Conservation (phyloP, 1,139 yeast species). For the Saccharomyces hybrid region DNA sequence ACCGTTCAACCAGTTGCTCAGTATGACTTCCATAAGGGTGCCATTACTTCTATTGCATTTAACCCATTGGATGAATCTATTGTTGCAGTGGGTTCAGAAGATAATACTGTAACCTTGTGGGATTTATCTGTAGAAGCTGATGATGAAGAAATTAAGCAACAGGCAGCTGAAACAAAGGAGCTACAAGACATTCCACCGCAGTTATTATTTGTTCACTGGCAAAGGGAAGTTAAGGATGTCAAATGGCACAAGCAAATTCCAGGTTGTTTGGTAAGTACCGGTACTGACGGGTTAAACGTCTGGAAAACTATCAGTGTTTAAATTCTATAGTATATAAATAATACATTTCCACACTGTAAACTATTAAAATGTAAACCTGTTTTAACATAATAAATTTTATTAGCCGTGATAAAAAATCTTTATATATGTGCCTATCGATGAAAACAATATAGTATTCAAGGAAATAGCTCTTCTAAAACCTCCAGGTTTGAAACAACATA, state of each 20-base stretch:
- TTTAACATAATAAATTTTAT: background rate
- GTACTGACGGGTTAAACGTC: conserved; percentile 86
- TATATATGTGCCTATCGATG: background rate
- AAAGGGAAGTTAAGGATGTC: conserved; percentile 91
- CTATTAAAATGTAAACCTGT: background rate
- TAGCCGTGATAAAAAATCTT: background rate
- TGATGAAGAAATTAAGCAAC: conserved; percentile 84
- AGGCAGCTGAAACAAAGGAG: conserved; percentile 59
- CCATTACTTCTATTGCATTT: conserved; percentile 88
- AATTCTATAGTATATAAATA: conserved; percentile 3
- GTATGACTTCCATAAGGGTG: conserved; percentile 89
- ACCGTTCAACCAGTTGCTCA: conserved; percentile 77
- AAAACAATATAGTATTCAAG: background rate
- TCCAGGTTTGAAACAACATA: conserved; percentile 23
- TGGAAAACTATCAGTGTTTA: conserved; percentile 96
- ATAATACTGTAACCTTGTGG: conserved; percentile 95
- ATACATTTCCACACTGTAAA: background rate
- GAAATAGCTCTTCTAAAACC: conserved; percentile 12
- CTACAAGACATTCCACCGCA: conserved; percentile 92
- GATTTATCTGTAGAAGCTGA: conserved; percentile 95
- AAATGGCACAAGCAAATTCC: conserved; percentile 98
- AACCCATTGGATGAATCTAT: conserved; percentile 94
- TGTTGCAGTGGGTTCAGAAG: conserved; percentile 92
- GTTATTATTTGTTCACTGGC: conserved; percentile 95
- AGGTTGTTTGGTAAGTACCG: conserved; percentile 89